A percentile compares a stretch with the other conserved stretches of the same genome.
Conservation (phyloP, 2,329 filamentous ascomycete species). For the Aspergillus caelatus region DNA sequence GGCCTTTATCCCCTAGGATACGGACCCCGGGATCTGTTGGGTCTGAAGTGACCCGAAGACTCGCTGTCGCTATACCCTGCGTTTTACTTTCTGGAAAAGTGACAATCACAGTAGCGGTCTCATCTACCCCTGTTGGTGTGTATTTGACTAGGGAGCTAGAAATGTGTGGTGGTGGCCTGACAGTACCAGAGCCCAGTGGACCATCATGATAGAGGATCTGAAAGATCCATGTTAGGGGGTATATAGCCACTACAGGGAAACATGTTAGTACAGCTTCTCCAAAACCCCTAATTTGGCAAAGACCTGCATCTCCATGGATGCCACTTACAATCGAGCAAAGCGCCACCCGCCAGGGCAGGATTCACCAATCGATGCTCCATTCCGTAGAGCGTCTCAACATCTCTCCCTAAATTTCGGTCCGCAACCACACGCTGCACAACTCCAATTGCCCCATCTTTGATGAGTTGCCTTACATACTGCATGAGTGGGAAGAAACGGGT, state of each 20-base stretch:
- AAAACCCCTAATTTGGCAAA: too few species aligned
- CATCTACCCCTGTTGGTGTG: conserved; percentile 55
- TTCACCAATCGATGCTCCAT: conserved; percentile 67
- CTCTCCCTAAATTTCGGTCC: conserved; percentile 40
- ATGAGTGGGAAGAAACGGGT: conserved; percentile 79
- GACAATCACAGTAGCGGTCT: conserved; percentile 69
- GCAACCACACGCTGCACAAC: conserved; percentile 53
- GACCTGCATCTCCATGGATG: accelerated
- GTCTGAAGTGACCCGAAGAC: conserved; percentile 2
- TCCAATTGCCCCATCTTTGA: conserved; percentile 44
- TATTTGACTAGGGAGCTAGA: conserved; percentile 49
- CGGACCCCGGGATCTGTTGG: not conserved
- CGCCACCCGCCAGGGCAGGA: conserved; percentile 73
- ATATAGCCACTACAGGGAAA: conserved; percentile 63
- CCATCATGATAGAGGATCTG: conserved; percentile 18
- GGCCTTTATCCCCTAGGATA: not conserved
- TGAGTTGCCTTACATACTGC: conserved; percentile 68
- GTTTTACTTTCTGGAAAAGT: conserved; percentile 58
- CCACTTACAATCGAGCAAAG: conserved; percentile 62
- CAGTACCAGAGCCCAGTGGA: too few species aligned
- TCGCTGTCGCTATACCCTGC: conserved; percentile 6
- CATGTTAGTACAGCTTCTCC: not conserved
- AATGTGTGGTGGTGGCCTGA: conserved; percentile 7
- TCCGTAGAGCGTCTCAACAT: conserved; percentile 3
- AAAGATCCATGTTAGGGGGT: conserved; percentile 75